phyloP scores from a whole-genome alignment of 2,329 filamentous ascomycete species.

The Cephalotrichum gorgonifer region DNA sequence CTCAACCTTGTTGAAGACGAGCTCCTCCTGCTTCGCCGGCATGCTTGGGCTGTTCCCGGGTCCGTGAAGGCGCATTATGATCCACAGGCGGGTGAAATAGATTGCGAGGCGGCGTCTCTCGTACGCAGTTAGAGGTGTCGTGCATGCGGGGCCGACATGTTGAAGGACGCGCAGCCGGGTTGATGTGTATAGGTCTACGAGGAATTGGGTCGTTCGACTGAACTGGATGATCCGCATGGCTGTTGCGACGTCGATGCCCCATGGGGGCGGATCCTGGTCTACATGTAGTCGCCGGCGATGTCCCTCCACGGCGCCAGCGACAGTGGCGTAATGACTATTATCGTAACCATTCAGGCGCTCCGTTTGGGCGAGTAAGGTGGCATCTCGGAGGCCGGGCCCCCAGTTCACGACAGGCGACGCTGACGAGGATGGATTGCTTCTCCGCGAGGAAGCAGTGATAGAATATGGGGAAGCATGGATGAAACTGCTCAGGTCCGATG shows the following conservation, averaged over 20 bases:
- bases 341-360: not conserved
- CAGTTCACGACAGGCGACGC: not conserved
- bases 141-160: not conserved
- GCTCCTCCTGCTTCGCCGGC: not conserved
- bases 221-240: not conserved
- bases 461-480: not conserved
- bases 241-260: not conserved
- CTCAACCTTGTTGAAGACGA: not conserved
- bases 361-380: not conserved
- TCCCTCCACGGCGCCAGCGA: not conserved
- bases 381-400: not conserved
- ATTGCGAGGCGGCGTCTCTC: not conserved
- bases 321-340: not conserved
- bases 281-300: not conserved
- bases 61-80: too few species aligned
- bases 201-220: not conserved
- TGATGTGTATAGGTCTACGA: not conserved
- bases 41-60: not conserved
- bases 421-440: not conserved
- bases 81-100: not conserved
- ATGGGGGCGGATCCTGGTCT: not conserved
- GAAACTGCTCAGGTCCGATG: not conserved
- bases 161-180: not conserved
- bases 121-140: not conserved
- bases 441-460: not conserved